Base-by-base conservation (phyloP, 306 rosid species). In the Alnus glutinosa region DNA sequence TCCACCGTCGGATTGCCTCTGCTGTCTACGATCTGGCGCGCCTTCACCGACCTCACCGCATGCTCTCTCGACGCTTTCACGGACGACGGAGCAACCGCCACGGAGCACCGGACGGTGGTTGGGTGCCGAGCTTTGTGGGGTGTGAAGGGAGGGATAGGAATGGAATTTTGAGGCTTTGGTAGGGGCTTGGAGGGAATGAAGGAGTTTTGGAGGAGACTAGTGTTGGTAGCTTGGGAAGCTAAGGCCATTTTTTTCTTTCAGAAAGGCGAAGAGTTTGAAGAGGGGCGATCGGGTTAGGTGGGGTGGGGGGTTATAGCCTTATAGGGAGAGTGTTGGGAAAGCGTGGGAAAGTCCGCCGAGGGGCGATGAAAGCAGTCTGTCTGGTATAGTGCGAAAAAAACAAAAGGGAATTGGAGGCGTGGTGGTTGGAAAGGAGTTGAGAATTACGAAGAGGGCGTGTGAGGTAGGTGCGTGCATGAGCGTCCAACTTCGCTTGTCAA, bases 1-100 rank as follows among this genome's bases (percentile, higher is more conserved):
- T 95, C 98, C 13, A 95, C 90, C 66, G 99, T 95, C 39, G 99
- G 99, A 77, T 95, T 95, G 15, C 99, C 99, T 23, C 99, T 84
- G 83, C 99, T 95, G 81, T 95, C 98, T 5, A 95, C 82, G 79
- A 95, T 93, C 98, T 95, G 98, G 76, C 99, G 79, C 34, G 99
- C 99, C 87, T 86, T 92, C 30, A 95, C 88, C 1, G 96, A 95
- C 87, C 85, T 93, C 72, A 95, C 89, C 2, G 61, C 47, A 55
- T 55, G 82, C 69, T 91, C 94, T 73, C 72, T 69, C 1, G 87
- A 73, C 7, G 62, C 88, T 79, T 37, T 78, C 28, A 80, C 39
- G 90, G 42, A 3, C 2, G 84, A 57, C 13, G 96, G 77, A 5
- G 90, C 85, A 37, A 70, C 87, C 5, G 87, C 73, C 47, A 85